phyloP scores from a whole-genome alignment of 352 stramenopile genomes.

The Plasmopara halstedii region DNA sequence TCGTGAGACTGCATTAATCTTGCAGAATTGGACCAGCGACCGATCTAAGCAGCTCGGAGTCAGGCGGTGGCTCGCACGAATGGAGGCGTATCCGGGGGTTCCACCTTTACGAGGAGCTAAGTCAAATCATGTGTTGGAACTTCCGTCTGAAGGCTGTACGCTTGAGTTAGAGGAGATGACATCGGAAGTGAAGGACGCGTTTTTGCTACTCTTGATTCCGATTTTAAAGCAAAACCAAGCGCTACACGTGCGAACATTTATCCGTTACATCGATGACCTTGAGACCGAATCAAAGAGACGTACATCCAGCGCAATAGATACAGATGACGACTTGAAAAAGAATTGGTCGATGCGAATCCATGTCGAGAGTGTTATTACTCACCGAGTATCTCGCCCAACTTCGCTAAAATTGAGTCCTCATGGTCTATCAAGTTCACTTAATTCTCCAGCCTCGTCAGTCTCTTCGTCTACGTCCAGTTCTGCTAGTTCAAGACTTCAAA shows the following conservation, averaged over 20 bases:
- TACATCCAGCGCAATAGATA: conserved; percentile 1
- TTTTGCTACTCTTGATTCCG: conserved; percentile 56
- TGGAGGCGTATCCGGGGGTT: conserved; percentile 24
- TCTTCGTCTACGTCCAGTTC: conserved; percentile 21
- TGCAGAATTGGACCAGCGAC: conserved; percentile 54
- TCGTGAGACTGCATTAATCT: conserved; percentile 41
- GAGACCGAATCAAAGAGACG: background rate
- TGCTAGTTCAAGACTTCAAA: conserved; percentile 38
- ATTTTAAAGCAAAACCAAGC: conserved; percentile 47
- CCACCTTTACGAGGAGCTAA: conserved; percentile 13
- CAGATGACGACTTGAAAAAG: conserved; percentile 9
- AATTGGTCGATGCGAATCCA: conserved; percentile 62
- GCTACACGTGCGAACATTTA: conserved; percentile 53
- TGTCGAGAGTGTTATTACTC: conserved; percentile 25
- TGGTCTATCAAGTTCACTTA: conserved; percentile 5
- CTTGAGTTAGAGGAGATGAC: conserved; percentile 53
- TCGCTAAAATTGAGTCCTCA: conserved; percentile 12
- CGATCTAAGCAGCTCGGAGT: conserved; percentile 27
- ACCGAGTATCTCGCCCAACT: background rate
- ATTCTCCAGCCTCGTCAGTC: conserved; percentile 19
- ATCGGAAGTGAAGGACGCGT: conserved; percentile 64
- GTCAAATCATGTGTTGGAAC: conserved; percentile 11
- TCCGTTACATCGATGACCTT: conserved; percentile 17
- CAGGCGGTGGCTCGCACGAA: conserved; percentile 37
- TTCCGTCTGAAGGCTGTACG: conserved; percentile 26